These are phyloP conservation scores for Kalmanozyma brasiliensis DNA, from an alignment of 1,284 basidiomycete species.

Conservation along the genomic window DNA sequence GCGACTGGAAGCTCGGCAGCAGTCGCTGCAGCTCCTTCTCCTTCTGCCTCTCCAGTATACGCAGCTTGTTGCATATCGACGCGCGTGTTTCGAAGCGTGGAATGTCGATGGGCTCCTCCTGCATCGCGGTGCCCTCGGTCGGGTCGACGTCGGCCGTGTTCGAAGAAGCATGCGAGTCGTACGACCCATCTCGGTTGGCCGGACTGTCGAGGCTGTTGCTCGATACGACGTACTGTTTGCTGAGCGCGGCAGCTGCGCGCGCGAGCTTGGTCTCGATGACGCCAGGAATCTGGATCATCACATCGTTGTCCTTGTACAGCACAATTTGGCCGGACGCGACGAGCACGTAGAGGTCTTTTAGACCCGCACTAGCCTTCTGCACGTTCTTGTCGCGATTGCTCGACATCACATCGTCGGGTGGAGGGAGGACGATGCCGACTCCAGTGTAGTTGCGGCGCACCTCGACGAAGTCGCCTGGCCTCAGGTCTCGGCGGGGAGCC, in stretches of 20 bases:
- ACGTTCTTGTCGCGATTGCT: background rate
- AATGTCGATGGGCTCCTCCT: slow-evolving; percentile 35
- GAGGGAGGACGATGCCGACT: slow-evolving; percentile 23
- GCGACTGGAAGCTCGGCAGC: slow-evolving; percentile 37
- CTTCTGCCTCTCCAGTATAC: slow-evolving; percentile 33
- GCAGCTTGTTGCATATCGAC: slow-evolving; percentile 37
- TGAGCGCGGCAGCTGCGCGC: slow-evolving; percentile 2
- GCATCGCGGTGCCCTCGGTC: slow-evolving; percentile 7
- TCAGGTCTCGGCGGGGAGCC: slow-evolving; percentile 18
- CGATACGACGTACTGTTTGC: slow-evolving; percentile 22
- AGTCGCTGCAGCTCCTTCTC: slow-evolving; percentile 43
- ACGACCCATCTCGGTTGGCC: slow-evolving; percentile 14
- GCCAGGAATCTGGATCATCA: slow-evolving; percentile 43
- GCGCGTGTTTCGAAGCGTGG: slow-evolving; percentile 37
- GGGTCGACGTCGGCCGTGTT: slow-evolving; percentile 9
- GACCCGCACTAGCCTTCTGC: background rate
- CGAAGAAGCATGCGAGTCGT: slow-evolving; percentile 15
- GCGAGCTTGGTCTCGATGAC: slow-evolving; percentile 27
- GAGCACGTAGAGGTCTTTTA: slow-evolving; percentile 36
- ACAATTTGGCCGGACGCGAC: slow-evolving; percentile 30
- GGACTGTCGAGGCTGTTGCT: slow-evolving; percentile 17
- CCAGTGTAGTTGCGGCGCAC: slow-evolving; percentile 7
- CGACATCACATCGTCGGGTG: slow-evolving; percentile 10
- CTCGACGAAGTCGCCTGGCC: slow-evolving; percentile 49
- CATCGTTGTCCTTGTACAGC: slow-evolving; percentile 34